Evolutionary conservation across 805 yeast species (phyloP).

Genomic region (Yarrowia sp.): DNA sequence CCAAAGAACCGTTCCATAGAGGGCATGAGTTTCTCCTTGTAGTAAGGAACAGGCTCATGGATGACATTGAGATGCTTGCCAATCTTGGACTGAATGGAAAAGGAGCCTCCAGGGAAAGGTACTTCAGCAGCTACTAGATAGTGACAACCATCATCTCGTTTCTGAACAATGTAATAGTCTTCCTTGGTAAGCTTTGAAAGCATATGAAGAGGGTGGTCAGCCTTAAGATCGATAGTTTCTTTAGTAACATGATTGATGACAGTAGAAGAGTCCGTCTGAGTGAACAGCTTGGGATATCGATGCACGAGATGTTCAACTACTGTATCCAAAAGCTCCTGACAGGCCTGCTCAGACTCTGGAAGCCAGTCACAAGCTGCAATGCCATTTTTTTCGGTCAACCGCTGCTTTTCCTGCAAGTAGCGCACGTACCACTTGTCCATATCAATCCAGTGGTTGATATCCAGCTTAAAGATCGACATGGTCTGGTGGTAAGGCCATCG

Average conservation of each 20-base stretch:
- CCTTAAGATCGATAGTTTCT: conserved; percentile 57
- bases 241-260: conserved; percentile 59
- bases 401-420: conserved; percentile 59
- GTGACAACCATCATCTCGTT: conserved; percentile 55
- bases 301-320: conserved; percentile 57
- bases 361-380: conserved; percentile 12
- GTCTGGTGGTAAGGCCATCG: conserved; percentile 80
- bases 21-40: conserved; percentile 57
- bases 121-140: conserved; percentile 71
- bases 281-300: conserved; percentile 63
- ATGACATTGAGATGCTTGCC: conserved; percentile 62
- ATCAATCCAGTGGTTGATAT: conserved; percentile 71
- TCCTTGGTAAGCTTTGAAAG: conserved; percentile 71
- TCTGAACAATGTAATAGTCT: conserved; percentile 63
- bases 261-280: conserved; percentile 42
- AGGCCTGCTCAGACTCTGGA: conserved; percentile 1
- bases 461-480: conserved; percentile 69
- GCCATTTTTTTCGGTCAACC: conserved; percentile 47
- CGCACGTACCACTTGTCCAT: conserved; percentile 74
- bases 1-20: conserved; percentile 75
- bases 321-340: conserved; percentile 56
- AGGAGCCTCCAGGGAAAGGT: conserved; percentile 76
- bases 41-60: conserved; percentile 68
- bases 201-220: conserved; percentile 58
- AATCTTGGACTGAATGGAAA: conserved; percentile 46